Evolutionary conservation across 169 alveolate genomes (phyloP).

Genomic region (Plasmodium blacklocki): DNA sequence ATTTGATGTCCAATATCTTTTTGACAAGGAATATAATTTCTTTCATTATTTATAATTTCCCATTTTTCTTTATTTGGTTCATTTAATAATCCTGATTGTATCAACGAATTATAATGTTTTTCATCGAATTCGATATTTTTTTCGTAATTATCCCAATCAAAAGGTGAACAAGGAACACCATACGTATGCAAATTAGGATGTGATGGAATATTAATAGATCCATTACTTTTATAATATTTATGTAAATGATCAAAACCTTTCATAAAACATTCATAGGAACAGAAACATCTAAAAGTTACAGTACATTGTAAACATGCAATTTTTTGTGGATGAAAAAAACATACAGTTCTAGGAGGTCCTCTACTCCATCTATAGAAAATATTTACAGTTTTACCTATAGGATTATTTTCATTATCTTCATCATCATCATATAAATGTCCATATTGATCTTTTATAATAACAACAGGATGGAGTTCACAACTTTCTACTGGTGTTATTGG

Average conservation of each 20-base stretch:
- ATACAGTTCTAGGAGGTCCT: constrained; percentile 87
- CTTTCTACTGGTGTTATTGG: constrained; percentile 86
- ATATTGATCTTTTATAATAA: constrained; percentile 79
- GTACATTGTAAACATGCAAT: constrained; percentile 84
- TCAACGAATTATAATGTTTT: constrained; percentile 79
- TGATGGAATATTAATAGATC: constrained; percentile 79
- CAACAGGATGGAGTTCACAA: constrained; percentile 87
- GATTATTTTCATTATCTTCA: constrained; percentile 76
- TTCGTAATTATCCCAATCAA: constrained; percentile 83
- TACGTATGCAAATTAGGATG: constrained; percentile 85
- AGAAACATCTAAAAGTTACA: constrained; percentile 83
- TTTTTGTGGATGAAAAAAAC: constrained; percentile 86
- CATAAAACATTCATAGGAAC: constrained; percentile 82
- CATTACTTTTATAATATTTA: constrained; percentile 82
- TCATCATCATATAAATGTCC: constrained; percentile 83
- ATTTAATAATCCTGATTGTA: constrained; percentile 81
- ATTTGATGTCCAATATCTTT: constrained; percentile 86
- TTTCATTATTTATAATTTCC: constrained; percentile 77
- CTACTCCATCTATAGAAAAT: constrained; percentile 85
- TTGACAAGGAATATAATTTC: constrained; percentile 82
- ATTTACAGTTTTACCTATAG: constrained; percentile 75
- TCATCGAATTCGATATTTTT: constrained; percentile 81
- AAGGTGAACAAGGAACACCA: constrained; percentile 86
- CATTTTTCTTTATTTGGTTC: constrained; percentile 78
- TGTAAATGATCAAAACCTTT: constrained; percentile 82